A percentile compares a stretch with the other conserved stretches of the same genome.
Conservation (phyloP, 371 early-diverging fungal genomes). For the Mucor piriformis region DNA sequence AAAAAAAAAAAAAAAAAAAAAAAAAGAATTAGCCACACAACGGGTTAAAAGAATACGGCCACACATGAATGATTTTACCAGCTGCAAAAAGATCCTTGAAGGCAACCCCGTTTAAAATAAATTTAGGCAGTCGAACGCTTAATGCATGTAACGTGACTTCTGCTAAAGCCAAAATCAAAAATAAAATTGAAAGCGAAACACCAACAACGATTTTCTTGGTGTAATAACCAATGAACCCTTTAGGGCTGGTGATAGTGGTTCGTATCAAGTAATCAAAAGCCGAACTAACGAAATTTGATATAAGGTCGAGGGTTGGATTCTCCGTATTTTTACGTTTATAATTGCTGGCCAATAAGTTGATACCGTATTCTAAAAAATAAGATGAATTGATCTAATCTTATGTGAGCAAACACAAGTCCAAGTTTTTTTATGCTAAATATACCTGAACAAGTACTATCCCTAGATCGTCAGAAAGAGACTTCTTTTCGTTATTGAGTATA, state of each 20-base stretch:
- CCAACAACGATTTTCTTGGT: constrained; percentile 34
- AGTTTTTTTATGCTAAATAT: no score
- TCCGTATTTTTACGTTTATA: constrained; percentile 28
- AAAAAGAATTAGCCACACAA: background rate
- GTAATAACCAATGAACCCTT: constrained; percentile 33
- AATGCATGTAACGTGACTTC: constrained; percentile 58
- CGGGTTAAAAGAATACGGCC: background rate
- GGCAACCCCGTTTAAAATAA: constrained; percentile 61
- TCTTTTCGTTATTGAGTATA: constrained; percentile 9
- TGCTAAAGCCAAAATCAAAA: constrained; percentile 47
- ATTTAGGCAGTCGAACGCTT: constrained; percentile 57
- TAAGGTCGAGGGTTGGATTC: constrained; percentile 2
- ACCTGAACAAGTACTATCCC: constrained; percentile 39
- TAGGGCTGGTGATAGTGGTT: constrained; percentile 24
- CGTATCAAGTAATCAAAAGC: constrained; percentile 12
- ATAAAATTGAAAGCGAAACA: constrained; percentile 43
- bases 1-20: background rate
- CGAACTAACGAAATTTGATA: background rate
- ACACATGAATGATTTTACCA: constrained; percentile 33
- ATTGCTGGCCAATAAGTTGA: constrained; percentile 33
- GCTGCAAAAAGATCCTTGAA: constrained; percentile 68
- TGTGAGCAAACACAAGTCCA: no score
- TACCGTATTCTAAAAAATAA: constrained; percentile 50
- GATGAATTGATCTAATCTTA: constrained; percentile 59
- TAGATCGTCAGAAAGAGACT: constrained; percentile 21